phyloP scores from a whole-genome alignment of 1,139 yeast species.

The Eremothecium gossypii region DNA sequence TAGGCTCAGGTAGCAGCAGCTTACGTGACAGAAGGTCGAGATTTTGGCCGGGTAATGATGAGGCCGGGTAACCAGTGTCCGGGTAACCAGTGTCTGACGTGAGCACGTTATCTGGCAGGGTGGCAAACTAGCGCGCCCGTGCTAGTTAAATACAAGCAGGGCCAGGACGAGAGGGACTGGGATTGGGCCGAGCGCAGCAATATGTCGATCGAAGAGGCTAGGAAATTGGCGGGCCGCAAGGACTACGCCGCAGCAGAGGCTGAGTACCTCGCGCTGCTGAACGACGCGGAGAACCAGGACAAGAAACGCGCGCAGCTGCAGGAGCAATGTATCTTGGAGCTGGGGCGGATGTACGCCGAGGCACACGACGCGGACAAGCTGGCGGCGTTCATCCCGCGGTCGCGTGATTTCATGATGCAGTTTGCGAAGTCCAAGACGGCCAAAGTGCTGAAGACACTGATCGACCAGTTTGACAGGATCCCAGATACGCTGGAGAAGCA shows the following conservation, averaged over 20 bases:
- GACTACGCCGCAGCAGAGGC: constrained; percentile 49
- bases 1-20: too few species aligned
- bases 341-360: constrained; percentile 49
- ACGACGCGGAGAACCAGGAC: constrained; percentile 19
- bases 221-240: constrained; percentile 42
- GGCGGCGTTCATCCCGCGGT: constrained; percentile 53
- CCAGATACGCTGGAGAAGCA: constrained; percentile 65
- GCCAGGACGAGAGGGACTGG: too few species aligned
- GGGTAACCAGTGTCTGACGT: too few species aligned
- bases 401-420: constrained; percentile 56
- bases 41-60: too few species aligned
- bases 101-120: too few species aligned
- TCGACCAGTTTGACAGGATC: constrained; percentile 67
- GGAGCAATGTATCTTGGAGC: constrained; percentile 54
- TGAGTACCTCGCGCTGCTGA: constrained; percentile 33
- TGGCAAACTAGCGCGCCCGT: too few species aligned
- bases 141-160: too few species aligned
- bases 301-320: constrained; percentile 36
- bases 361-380: constrained; percentile 43
- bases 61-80: too few species aligned
- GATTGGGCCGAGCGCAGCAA: neutral
- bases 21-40: too few species aligned
- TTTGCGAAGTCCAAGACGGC: constrained; percentile 95
- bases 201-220: constrained; percentile 44
- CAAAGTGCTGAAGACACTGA: constrained; percentile 65